Percentiles rank a stretch among this genome's conserved stretches.
phyloP scores from a whole-genome alignment of 148 eudicot genomes.

The Rhododendron molle region DNA sequence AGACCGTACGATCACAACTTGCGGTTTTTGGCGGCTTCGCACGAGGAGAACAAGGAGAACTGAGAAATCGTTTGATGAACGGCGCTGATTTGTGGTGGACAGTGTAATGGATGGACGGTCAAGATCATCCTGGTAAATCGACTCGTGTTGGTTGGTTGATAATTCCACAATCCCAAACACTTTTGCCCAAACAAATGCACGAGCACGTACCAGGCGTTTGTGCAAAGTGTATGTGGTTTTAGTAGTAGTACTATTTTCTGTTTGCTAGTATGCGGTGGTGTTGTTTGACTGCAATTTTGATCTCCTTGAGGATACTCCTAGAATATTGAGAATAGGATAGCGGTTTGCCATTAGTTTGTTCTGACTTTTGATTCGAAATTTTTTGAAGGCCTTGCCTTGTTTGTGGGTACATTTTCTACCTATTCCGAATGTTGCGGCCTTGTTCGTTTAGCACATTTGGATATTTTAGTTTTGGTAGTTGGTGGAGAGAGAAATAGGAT shows the following conservation, averaged over 20 bases:
- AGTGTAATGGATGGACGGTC: constrained; percentile 9
- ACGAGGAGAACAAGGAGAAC: constrained; percentile 13
- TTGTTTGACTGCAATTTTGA: background rate
- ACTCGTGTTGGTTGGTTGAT: background rate
- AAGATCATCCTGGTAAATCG: background rate
- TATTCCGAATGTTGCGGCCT: too few species aligned
- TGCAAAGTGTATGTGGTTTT: background rate
- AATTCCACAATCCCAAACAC: too few species aligned
- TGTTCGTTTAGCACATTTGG: too few species aligned
- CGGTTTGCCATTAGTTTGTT: background rate
- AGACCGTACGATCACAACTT: constrained; percentile 53
- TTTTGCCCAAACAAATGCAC: background rate
- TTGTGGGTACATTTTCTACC: background rate
- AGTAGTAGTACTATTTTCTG: background rate
- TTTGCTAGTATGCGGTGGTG: background rate
- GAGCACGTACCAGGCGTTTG: background rate
- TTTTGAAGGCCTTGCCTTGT: background rate
- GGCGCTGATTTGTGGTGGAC: background rate
- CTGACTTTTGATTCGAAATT: background rate
- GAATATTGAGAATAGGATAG: background rate
- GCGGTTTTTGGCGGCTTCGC: constrained; percentile 19
- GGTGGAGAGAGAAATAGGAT: too few species aligned
- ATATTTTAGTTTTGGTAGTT: too few species aligned
- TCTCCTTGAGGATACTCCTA: background rate
- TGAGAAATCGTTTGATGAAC: background rate